Evolutionary conservation across 1,139 yeast genomes (phyloP).

Genomic region (Taphrina wiesneri): DNA sequence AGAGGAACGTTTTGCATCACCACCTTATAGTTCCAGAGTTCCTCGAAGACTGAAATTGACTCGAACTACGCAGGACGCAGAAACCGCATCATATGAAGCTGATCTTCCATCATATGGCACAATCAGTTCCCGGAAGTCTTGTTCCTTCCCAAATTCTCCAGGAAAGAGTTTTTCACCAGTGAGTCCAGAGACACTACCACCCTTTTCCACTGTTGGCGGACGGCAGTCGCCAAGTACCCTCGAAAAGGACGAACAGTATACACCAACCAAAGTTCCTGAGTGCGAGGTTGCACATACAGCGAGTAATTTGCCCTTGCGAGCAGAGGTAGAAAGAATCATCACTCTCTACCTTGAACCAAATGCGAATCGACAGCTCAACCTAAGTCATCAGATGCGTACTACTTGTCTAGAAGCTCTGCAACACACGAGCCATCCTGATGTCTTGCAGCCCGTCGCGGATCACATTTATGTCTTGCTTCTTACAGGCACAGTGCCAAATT

Average conservation of each 20-base stretch:
- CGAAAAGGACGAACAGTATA: background rate
- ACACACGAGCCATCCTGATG: constrained; percentile 7
- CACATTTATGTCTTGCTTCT: background rate
- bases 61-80: background rate
- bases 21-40: background rate
- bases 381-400: background rate
- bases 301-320: background rate
- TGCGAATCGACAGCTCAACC: background rate
- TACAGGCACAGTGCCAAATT: constrained; percentile 3
- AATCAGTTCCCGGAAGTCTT: background rate
- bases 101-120: background rate
- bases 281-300: background rate
- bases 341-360: background rate
- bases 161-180: background rate
- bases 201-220: background rate
- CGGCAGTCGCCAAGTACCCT: background rate
- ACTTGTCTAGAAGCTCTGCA: background rate
- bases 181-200: background rate
- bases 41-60: background rate
- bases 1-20: background rate
- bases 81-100: background rate
- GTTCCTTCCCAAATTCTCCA: background rate
- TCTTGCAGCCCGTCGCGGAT: constrained; percentile 5
- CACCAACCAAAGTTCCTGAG: background rate
- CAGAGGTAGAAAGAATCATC: background rate